phyloP scores from a whole-genome alignment of 2,329 filamentous ascomycete species.

The Scedosporium minutisporum region DNA sequence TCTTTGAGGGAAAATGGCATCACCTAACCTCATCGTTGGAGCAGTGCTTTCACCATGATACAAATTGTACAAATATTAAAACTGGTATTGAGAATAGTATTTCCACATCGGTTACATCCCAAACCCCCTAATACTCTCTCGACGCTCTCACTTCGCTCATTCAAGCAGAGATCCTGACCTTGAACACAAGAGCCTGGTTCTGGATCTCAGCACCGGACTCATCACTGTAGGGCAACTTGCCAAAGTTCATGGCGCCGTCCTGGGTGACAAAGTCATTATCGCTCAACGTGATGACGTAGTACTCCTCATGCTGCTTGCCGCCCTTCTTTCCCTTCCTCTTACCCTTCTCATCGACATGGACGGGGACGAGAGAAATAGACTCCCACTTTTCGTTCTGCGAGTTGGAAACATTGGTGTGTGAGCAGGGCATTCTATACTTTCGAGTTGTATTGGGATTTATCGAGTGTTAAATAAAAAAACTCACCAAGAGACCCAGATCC shows the following conservation, averaged over 20 bases:
- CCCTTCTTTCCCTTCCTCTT: constrained; percentile 15
- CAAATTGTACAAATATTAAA: no score
- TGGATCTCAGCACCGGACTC: not conserved
- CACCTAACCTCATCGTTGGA: not conserved
- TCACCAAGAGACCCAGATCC: not conserved
- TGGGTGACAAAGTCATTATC: constrained; percentile 73
- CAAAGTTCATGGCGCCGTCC: constrained; percentile 33
- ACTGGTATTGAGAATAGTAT: no score
- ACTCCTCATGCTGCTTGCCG: constrained; percentile 36
- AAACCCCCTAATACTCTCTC: no score
- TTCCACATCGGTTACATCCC: no score
- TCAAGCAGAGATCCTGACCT: not conserved
- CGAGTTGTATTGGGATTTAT: constrained; percentile 51
- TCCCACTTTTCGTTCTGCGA: constrained; percentile 62
- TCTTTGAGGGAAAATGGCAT: no score
- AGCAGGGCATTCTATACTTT: constrained; percentile 44
- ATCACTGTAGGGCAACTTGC: not conserved
- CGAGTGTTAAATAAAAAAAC: not conserved
- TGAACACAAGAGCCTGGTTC: constrained; percentile 3
- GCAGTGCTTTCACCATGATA: no score
- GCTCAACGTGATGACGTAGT: constrained; percentile 56
- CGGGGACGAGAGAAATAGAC: constrained; percentile 52
- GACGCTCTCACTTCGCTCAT: no score
- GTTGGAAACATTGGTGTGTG: constrained; percentile 19
- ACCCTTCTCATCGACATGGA: constrained; percentile 23